Evolutionary conservation across 2,329 filamentous ascomycete genomes (phyloP).

Genomic region (Nectriaceae sp.): DNA sequence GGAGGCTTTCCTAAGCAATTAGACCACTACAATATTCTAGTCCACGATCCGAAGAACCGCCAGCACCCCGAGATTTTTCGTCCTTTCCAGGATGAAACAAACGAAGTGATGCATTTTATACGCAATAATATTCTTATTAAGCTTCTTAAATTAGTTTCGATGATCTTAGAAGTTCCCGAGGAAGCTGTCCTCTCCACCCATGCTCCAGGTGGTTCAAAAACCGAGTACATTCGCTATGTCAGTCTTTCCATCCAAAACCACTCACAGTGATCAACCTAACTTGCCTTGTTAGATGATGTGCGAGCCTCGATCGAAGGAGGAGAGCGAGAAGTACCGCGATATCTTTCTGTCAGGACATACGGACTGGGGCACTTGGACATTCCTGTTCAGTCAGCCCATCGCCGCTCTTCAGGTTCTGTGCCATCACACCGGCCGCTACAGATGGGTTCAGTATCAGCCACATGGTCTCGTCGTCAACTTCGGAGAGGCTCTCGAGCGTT

Average conservation of each 20-base stretch:
- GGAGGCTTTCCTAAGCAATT: conserved; percentile 20
- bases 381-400: conserved; percentile 60
- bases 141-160: conserved; percentile 40
- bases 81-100: conserved; percentile 25
- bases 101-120: conserved; percentile 30
- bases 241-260: neutral
- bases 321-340: conserved; percentile 39
- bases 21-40: conserved; percentile 15
- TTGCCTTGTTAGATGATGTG: conserved; percentile 36
- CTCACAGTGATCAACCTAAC: rapidly evolving
- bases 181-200: conserved; percentile 39
- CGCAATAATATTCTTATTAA: conserved; percentile 32
- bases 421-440: conserved; percentile 45
- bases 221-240: conserved; percentile 40
- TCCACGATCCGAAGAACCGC: conserved; percentile 27
- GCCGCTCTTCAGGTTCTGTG: conserved; percentile 55
- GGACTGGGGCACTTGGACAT: conserved; percentile 56
- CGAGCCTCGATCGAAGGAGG: conserved; percentile 34
- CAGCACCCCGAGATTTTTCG: conserved; percentile 20
- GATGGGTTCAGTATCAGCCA: conserved; percentile 49
- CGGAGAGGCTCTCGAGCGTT: conserved; percentile 50
- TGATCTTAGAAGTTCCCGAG: conserved; percentile 40
- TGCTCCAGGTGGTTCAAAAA: conserved; percentile 35
- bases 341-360: conserved; percentile 50
- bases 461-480: conserved; percentile 55